These are phyloP conservation scores for Gymnopus androsaceus DNA, from an alignment of 1,284 basidiomycete genomes.

Conservation along the genomic window DNA sequence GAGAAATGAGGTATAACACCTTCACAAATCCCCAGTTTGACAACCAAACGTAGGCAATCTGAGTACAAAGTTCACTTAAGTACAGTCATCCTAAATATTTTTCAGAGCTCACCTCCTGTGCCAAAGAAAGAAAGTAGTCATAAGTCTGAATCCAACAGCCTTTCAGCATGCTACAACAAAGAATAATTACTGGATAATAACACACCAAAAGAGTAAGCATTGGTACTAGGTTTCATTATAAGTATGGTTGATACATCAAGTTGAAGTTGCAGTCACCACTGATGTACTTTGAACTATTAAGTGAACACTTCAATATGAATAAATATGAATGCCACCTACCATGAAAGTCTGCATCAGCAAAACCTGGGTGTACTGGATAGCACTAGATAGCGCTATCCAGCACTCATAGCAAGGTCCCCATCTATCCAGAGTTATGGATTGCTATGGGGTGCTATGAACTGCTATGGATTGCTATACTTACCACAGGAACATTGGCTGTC, in stretches of 20 bases:
- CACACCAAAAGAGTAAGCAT: constrained; percentile 7
- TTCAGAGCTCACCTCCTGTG: constrained; percentile 1
- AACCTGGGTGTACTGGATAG: no score
- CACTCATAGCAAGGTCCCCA: no score
- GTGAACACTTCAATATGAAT: background rate
- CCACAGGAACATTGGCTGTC: no score
- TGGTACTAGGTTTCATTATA: background rate
- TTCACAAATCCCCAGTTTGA: constrained; percentile 10
- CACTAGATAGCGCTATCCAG: no score
- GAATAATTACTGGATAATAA: no score
- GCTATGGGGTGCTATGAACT: no score
- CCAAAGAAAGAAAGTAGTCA: constrained; percentile 1
- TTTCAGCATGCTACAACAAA: background rate
- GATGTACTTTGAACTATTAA: background rate
- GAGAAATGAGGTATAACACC: constrained; percentile 3
- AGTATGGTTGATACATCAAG: no score
- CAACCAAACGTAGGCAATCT: constrained; percentile 6
- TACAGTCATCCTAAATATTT: background rate
- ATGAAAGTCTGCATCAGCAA: background rate
- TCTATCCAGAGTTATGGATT: no score
- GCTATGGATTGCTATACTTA: no score
- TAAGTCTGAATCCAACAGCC: background rate
- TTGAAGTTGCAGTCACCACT: background rate
- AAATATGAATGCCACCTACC: background rate
- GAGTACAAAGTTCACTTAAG: background rate